Conservation (phyloP, 2,329 filamentous ascomycete species). For the Penicillium brasilianum region DNA sequence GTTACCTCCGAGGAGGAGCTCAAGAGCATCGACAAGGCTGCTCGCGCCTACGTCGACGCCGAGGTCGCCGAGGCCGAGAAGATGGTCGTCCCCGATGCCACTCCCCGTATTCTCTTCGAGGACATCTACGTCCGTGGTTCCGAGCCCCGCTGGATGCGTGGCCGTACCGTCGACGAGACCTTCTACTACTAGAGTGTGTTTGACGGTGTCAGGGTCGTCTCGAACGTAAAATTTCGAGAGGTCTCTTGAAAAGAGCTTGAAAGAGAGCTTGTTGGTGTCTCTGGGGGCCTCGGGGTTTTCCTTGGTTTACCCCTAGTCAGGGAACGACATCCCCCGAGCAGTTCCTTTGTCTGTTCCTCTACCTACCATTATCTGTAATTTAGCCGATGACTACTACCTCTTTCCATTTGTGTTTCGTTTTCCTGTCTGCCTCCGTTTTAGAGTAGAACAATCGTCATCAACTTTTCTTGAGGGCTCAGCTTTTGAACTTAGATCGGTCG, state of each 20-base stretch:
- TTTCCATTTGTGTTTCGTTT: conserved; percentile 34
- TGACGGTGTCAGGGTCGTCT: conserved; percentile 7
- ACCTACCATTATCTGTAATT: conserved; percentile 46
- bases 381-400: conserved; percentile 41
- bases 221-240: background rate
- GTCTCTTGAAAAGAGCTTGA: conserved; percentile 17
- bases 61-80: conserved; percentile 90
- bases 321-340: conserved; percentile 9
- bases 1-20: conserved; percentile 92
- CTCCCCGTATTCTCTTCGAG: conserved; percentile 84
- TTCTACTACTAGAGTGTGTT: conserved; percentile 68
- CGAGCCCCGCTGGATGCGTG: conserved; percentile 86
- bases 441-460: conserved; percentile 35
- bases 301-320: no score
- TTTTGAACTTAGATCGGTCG: background rate
- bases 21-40: conserved; percentile 94
- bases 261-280: conserved; percentile 15
- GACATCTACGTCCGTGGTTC: conserved; percentile 91
- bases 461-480: background rate
- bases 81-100: conserved; percentile 81
- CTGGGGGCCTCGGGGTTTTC: conserved; percentile 11
- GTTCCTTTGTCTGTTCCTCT: conserved; percentile 30
- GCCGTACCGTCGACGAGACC: conserved; percentile 88
- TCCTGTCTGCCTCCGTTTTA: conserved; percentile 30
- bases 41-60: conserved; percentile 79